Base-by-base conservation (phyloP, 2,329 filamentous ascomycete species). In the Diaporthe ilicicola region DNA sequence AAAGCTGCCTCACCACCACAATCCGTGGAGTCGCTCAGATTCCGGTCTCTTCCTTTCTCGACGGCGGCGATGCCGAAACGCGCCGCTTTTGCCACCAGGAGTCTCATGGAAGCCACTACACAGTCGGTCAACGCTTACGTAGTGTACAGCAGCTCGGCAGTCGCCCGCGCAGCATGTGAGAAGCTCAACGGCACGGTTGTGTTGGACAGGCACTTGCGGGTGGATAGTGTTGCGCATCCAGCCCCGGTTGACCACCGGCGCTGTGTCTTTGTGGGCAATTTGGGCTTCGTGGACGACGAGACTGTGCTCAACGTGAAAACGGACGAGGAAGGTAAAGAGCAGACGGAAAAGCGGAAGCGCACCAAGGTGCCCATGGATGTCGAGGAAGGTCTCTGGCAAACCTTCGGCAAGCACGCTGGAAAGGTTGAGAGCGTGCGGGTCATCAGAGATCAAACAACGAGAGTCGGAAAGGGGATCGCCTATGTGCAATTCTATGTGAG, bases 241-340 rank as follows among this genome's bases (percentile, higher is more conserved):
- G 87, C 93, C 17, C 89, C 91, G 50, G 90, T 91, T 22, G 95
- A 97, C 78, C 91, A 97, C 81, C 91, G 92, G 71, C 92, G 95
- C 68, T 99, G 96, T 81, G 91, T 99, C 19, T 99, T 99, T 78
- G 93, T 99, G 32, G 96, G 96, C 56, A 99, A 99, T 78, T 88
- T 99, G 1, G 94, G 94, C 62, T 99, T 99, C 77, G 94, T 99
- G 19, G 95, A 98, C 77, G 94, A 98, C 75, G 95, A 98, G 82
- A 93, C 89, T 48, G 86, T 92, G 64, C 82, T 93, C 27, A 88
- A 88, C 65, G 89, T 90, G 22, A 89, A 89, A 62, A 87, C 91
- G 42, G 90, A 90, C 50, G 91, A 89, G 64, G 87, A 91, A 54
- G 90, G 88, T 50, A 89, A 90, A 64, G 88, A 91, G 77, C 93